Evolutionary conservation across 2,329 filamentous ascomycete species (phyloP), one percentile per base, ranked within the genome.

Genomic region (Fusarium sp.): DNA sequence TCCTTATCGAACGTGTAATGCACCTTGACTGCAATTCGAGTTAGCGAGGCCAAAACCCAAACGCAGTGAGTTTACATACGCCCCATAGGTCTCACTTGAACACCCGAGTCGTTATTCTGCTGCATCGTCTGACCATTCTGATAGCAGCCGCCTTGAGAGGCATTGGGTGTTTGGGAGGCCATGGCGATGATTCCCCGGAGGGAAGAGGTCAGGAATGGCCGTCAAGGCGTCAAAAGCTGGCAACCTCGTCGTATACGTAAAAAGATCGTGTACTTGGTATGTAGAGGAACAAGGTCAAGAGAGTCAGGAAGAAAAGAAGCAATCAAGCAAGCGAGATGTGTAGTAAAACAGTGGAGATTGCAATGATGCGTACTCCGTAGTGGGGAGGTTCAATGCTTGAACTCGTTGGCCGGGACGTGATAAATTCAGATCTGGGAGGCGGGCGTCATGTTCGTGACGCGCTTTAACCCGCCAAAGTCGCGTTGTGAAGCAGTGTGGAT

Each of bases 1-100:
- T 95, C 91, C 77, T 91, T 90, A 79, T 98, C 94, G 81, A 98
- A 98, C 31, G 94, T 97, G 81, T 98, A 99, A 65, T 97, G 90
- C 51, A 98, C 92, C 85, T 98, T 98, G 80, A 98, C 94, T 97
- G 80, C 43, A 71, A 39, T 43, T 51, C 42, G 43, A 23, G 73
- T 75, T 69, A 74, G 74, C 60, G 23, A 71, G 48, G 14, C 19
- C 55, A 67, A 44, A 9, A 50, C 39, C 59, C 25, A 34, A 46
- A 39, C 52, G 60, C 48, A 62, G 43, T 52, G 52, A 56, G 56
- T 70, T 46, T 60, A 51, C 89, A 79, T 88, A 92, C 90, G 85
- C 81, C 89, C 89, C 89, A 93, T 91, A 43, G 84, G 82, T 75
- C 86, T 88, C 78, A 87, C 78, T 77, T 88, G 86, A 62, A 90